Evolutionary conservation across 345 rosid genomes (phyloP).

Genomic region (Lenwebbia sp.): DNA sequence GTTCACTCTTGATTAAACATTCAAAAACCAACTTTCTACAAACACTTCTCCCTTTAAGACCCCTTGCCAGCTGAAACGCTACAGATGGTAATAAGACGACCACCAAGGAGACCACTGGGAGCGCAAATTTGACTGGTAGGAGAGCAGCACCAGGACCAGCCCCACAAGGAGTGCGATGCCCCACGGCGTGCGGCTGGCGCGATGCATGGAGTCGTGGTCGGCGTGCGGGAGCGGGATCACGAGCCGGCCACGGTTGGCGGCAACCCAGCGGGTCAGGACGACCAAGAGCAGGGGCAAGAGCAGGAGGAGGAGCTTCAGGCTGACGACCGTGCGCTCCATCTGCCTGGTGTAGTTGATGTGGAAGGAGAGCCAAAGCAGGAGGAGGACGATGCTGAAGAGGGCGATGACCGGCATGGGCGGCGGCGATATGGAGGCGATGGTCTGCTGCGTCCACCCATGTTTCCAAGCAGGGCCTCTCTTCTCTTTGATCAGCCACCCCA

Average conservation of each 20-base stretch:
- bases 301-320: constrained; percentile 44
- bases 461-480: constrained; percentile 67
- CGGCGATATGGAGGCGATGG: constrained; percentile 34
- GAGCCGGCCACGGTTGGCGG: constrained; percentile 12
- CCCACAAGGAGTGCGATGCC: constrained; percentile 31
- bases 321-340: constrained; percentile 25
- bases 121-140: constrained; percentile 52
- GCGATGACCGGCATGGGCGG: constrained; percentile 57
- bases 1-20: neutral
- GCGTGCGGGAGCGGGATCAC: constrained; percentile 15
- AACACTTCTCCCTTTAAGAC: neutral
- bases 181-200: constrained; percentile 45
- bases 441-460: constrained; percentile 45
- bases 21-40: neutral
- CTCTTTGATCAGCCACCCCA: constrained; percentile 48
- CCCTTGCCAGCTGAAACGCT: neutral
- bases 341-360: constrained; percentile 36
- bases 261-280: constrained; percentile 16
- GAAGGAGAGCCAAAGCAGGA: constrained; percentile 39
- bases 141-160: constrained; percentile 47
- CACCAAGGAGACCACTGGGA: constrained; percentile 48
- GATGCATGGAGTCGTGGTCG: constrained; percentile 6
- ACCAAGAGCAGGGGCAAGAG: constrained; percentile 55
- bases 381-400: constrained; percentile 37
- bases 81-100: neutral